Base-by-base conservation (phyloP, 2,329 filamentous ascomycete genomes). In the Xylariaceae sp. region DNA sequence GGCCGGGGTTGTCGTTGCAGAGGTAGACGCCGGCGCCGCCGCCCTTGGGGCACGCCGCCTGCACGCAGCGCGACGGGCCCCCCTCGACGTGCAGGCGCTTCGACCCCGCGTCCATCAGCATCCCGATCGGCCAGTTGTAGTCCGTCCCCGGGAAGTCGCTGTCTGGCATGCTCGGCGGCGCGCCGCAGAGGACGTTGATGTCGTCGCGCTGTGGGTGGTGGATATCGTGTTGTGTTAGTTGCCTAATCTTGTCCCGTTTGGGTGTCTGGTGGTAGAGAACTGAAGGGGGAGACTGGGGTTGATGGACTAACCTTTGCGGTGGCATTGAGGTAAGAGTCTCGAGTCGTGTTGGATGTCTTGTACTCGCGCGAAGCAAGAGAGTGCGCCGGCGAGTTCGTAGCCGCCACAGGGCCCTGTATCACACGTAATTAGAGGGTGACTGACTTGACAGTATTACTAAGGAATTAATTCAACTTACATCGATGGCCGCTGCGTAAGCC, bases 1-100 rank as follows among this genome's bases (percentile, higher is more conserved):
- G 9, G 7, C 55, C 32, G 7, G 18, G 20, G 23, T 53, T 4
- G 20, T 62, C 60, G 29, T 58, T 60, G 52, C 60, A 62, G 50
- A 62, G 20, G 46, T 44, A 37, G 44, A 60, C 60, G 40, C 60
- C 60, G 1, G 57, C 57, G 2, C 57, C 57, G 12, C 49, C 44
- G 10, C 18, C 20, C n/a, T 20, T 9, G 16, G 43, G 43, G 29
- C 60, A 62, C 16, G 54, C 44, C 1, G 48, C 57, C 26, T 56
- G 49, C 21, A 26, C 47, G 40, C 54, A 62, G n/a, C 49, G 54
- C 18, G 1, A 3, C 2, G 60, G 60, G 14, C 60, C 60, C 10
- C 54, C 49, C 3, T 56, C 54, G 44, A 60, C 23, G 21, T 60
- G 54, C 19, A 62, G n/a, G 2, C 20, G 12, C 2, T 19, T 12